Evolutionary conservation across 169 alveolate species (phyloP).

Genomic region (Eimeria necatrix): DNA sequence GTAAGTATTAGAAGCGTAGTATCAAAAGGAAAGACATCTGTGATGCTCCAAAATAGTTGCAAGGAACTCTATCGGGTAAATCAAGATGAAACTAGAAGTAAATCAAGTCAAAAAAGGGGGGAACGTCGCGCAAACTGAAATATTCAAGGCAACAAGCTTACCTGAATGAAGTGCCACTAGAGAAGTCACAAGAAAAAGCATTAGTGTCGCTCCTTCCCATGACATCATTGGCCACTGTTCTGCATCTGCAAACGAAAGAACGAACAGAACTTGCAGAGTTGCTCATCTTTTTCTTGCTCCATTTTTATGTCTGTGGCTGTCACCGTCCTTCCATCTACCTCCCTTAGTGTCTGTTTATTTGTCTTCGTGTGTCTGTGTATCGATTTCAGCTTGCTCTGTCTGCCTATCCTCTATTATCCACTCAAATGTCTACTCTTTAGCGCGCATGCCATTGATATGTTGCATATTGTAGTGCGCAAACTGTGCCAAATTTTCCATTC

Average conservation of each 20-base stretch:
- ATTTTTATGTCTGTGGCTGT: background rate
- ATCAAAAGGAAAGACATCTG: too few relatives aligned
- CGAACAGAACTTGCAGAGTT: background rate
- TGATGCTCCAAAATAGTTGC: too few relatives aligned
- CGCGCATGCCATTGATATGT: too few relatives aligned
- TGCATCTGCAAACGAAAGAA: background rate
- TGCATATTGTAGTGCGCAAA: too few relatives aligned
- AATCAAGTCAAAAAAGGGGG: background rate
- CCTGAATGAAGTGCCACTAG: conserved; percentile 76
- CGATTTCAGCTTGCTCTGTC: too few relatives aligned
- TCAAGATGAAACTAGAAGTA: background rate
- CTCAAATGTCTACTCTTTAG: too few relatives aligned
- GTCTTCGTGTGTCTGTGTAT: too few relatives aligned
- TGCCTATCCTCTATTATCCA: too few relatives aligned
- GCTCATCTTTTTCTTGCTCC: background rate
- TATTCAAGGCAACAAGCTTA: background rate
- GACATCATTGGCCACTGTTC: conserved; percentile 76
- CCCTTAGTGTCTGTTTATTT: background rate
- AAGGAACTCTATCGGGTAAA: too few relatives aligned
- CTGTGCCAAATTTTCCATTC: too few relatives aligned
- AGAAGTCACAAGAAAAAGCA: conserved; percentile 63
- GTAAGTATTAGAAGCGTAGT: too few relatives aligned
- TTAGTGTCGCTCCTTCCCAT: conserved; percentile 38
- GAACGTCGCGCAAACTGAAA: background rate
- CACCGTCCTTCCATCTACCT: background rate